These are phyloP conservation scores for Ophiosphaerella narmari DNA, from an alignment of 2,329 filamentous ascomycete genomes.

Conservation along the genomic window DNA sequence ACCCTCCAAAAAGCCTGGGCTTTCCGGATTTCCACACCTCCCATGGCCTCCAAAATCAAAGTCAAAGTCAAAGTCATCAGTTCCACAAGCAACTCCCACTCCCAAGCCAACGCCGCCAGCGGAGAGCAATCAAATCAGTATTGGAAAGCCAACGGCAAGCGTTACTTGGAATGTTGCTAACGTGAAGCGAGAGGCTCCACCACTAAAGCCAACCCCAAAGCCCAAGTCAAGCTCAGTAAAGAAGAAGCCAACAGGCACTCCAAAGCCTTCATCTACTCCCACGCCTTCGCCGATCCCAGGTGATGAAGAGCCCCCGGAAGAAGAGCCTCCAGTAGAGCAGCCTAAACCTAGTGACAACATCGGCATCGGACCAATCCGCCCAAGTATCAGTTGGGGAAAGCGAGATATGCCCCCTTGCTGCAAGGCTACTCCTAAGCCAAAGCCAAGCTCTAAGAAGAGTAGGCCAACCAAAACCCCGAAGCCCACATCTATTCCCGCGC, in stretches of 20 bases:
- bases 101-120: conserved; percentile 10
- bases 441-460: no score
- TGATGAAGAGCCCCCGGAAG: background rate
- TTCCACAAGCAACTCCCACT: conserved; percentile 3
- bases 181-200: background rate
- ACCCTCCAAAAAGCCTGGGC: background rate
- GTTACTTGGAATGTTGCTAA: conserved; percentile 10
- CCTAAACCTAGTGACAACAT: conserved; percentile 9
- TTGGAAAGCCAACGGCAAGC: conserved; percentile 1
- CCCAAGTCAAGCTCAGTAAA: conserved; percentile 3
- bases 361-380: conserved; percentile 12
- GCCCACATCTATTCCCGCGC: no score
- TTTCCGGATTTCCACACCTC: background rate
- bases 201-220: conserved; percentile 2
- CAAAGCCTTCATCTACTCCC: conserved; percentile 8
- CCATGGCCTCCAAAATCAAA: conserved; percentile 2
- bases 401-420: no score
- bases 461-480: no score
- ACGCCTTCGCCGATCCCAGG: conserved; percentile 4
- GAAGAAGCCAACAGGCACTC: conserved; percentile 6
- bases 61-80: conserved; percentile 2
- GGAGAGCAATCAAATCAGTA: conserved; percentile 13
- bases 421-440: conserved; percentile 4
- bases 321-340: no score
- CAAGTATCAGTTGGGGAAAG: no score